phyloP scores from a whole-genome alignment of 768 basidiomycete species.

The Leccinum disarticulatum region DNA sequence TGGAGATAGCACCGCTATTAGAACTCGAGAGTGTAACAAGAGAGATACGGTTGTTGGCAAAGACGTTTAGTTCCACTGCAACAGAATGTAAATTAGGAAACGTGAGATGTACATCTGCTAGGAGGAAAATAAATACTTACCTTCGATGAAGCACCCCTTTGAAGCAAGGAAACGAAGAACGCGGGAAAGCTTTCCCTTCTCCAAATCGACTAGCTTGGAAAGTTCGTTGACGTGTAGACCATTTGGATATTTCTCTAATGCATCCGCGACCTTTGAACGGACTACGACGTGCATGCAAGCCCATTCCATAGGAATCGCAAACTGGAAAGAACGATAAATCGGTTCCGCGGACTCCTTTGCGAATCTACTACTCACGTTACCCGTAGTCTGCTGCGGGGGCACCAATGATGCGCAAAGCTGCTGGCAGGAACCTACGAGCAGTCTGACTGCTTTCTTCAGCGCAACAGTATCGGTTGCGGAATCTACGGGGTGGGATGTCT shows the following conservation, averaged over 20 bases:
- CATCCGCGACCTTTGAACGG: too few species aligned
- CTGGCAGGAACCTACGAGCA: background rate
- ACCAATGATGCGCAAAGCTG: background rate
- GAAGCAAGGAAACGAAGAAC: constrained; percentile 32
- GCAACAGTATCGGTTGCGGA: background rate
- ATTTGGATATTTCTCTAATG: background rate
- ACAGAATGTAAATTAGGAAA: background rate
- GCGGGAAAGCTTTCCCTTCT: constrained; percentile 12
- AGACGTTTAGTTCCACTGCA: constrained; percentile 16
- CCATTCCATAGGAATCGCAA: too few species aligned
- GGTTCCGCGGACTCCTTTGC: too few species aligned
- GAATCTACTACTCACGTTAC: background rate
- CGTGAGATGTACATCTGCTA: background rate
- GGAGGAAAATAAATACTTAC: constrained; percentile 4
- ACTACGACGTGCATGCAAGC: too few species aligned
- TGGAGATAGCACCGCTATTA: constrained; percentile 7
- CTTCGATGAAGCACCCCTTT: constrained; percentile 33
- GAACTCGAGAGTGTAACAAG: constrained; percentile 22
- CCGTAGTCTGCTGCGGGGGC: background rate
- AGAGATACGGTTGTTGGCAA: constrained; percentile 33
- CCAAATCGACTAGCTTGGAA: background rate
- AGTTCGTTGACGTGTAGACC: background rate
- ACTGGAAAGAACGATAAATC: too few species aligned
- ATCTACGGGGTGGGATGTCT: background rate
- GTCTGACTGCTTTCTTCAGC: background rate